These are phyloP conservation scores for Leucosporidium creatinivorum DNA, from an alignment of 768 basidiomycete genomes.

Conservation along the genomic window DNA sequence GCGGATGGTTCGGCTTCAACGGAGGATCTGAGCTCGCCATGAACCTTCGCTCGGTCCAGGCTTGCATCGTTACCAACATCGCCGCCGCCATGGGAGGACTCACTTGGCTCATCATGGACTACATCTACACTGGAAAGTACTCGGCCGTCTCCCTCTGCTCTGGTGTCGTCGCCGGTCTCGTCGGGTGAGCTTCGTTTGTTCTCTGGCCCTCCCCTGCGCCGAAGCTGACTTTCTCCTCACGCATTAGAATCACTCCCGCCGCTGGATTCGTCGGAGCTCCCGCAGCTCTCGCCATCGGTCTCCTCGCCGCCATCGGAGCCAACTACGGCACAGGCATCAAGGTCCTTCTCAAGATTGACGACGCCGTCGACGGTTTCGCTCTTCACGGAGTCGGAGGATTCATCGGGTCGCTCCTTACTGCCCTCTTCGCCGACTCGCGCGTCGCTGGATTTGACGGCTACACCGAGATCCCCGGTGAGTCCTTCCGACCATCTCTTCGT, in stretches of 20 bases:
- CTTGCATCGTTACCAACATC: conserved; percentile 83
- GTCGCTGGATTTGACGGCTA: conserved; percentile 61
- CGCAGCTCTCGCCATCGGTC: conserved; percentile 66
- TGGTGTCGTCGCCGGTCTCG: conserved; percentile 75
- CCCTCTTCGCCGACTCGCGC: conserved; percentile 60
- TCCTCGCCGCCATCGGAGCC: conserved; percentile 62
- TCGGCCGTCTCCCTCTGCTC: conserved; percentile 89
- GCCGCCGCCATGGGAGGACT: conserved; percentile 68
- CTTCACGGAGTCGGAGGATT: conserved; percentile 58
- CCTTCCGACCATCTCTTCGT: too few species aligned
- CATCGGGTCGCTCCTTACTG: conserved; percentile 52
- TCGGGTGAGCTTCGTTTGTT: conserved; percentile 13
- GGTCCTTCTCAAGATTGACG: conserved; percentile 48
- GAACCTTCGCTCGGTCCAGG: conserved; percentile 75
- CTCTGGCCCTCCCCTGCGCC: neutral
- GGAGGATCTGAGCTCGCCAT: conserved; percentile 82
- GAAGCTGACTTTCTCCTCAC: conserved; percentile 38
- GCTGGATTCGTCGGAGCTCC: conserved; percentile 73
- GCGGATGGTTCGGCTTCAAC: conserved; percentile 58
- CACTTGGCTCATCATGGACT: conserved; percentile 49
- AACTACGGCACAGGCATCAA: conserved; percentile 61
- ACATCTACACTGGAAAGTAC: conserved; percentile 50
- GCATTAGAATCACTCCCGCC: conserved; percentile 51
- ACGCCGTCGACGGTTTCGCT: conserved; percentile 85
- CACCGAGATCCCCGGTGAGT: conserved; percentile 42